Conservation (phyloP, 441 rosid genomes). For the Omphalea diandra region DNA sequence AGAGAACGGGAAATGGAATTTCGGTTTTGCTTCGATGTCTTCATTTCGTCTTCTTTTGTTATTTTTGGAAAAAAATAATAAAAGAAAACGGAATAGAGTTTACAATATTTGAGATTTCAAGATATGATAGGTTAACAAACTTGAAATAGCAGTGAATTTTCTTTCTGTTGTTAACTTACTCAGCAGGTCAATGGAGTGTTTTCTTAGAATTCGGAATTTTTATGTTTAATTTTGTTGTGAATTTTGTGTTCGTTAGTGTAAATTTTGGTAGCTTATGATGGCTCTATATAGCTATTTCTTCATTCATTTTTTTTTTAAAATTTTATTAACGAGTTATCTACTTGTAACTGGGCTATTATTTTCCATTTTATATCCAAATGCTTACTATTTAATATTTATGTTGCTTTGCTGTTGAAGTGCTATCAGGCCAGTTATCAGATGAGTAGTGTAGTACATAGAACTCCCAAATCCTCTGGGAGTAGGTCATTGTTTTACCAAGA, state of each 20-base stretch:
- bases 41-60: background rate
- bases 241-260: background rate
- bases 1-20: background rate
- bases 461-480: constrained; percentile 75
- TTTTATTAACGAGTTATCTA: background rate
- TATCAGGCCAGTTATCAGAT: constrained; percentile 27
- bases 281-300: background rate
- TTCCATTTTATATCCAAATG: background rate
- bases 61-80: background rate
- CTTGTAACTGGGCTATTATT: background rate
- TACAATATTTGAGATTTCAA: background rate
- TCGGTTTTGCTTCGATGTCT: background rate
- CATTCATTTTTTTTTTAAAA: background rate
- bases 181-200: too few relatives aligned
- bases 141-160: background rate
- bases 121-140: background rate
- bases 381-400: background rate
- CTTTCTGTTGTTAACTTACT: too few relatives aligned
- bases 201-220: background rate
- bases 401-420: background rate
- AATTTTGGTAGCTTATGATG: background rate
- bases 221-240: background rate
- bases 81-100: background rate
- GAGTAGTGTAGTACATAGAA: constrained; percentile 57
- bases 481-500: constrained; percentile 82